Percentiles rank a stretch among this genome's conserved stretches.
Evolutionary conservation across 2,329 filamentous ascomycete species (phyloP).

Genomic region (Fusarium sp.): DNA sequence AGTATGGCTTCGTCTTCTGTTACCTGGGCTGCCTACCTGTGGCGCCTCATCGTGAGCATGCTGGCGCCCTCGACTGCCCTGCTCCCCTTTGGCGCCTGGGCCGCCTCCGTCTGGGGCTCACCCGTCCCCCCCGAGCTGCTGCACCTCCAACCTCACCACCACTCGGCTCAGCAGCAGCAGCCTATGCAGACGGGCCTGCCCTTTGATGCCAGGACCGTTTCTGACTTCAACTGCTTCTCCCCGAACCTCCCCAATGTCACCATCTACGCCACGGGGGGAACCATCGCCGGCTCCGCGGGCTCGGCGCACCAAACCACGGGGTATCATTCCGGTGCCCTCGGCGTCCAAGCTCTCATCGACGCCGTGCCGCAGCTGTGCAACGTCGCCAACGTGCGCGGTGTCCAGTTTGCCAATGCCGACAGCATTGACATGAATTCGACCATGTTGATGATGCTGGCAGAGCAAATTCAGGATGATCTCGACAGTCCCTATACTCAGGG

Average conservation of each 20-base stretch:
- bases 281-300: constrained; percentile 66
- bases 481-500: constrained; percentile 57
- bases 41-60: constrained; percentile 39
- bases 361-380: constrained; percentile 67
- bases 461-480: constrained; percentile 62
- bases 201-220: constrained; percentile 13
- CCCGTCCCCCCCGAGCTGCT: constrained; percentile 41
- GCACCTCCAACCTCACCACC: constrained; percentile 34
- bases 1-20: constrained; percentile 36
- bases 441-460: constrained; percentile 61
- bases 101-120: constrained; percentile 43
- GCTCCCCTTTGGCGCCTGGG: constrained; percentile 41
- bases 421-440: constrained; percentile 61
- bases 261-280: constrained; percentile 69
- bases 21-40: constrained; percentile 39
- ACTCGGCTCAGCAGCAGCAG: constrained; percentile 33
- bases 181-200: constrained; percentile 27
- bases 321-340: constrained; percentile 58
- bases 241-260: constrained; percentile 64
- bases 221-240: constrained; percentile 44
- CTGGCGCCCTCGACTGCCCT: constrained; percentile 41
- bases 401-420: constrained; percentile 64
- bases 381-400: constrained; percentile 65
- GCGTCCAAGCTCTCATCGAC: constrained; percentile 63
- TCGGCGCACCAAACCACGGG: constrained; percentile 60